These are phyloP conservation scores for Ceratocystis alfenasii DNA, from an alignment of 2,329 filamentous ascomycete species.

Conservation along the genomic window DNA sequence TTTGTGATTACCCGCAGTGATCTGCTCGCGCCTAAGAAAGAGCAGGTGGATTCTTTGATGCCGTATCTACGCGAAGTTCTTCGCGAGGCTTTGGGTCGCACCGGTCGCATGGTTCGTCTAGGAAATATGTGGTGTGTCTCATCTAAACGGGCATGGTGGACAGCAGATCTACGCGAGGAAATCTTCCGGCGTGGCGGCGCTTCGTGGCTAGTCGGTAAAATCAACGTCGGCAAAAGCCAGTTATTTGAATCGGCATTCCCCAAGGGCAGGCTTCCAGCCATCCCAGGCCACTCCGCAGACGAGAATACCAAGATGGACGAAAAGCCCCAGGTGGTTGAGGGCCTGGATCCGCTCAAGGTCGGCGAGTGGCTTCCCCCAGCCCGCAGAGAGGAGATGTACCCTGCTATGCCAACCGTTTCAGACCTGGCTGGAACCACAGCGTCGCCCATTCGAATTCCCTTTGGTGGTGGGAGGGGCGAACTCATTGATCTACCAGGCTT, in stretches of 20 bases:
- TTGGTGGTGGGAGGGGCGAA: constrained; percentile 75
- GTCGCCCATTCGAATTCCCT: constrained; percentile 85
- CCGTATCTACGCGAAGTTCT: constrained; percentile 70
- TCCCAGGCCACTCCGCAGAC: background rate
- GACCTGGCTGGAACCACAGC: constrained; percentile 85
- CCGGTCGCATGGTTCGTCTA: constrained; percentile 59
- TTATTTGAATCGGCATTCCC: constrained; percentile 82
- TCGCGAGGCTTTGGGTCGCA: constrained; percentile 58
- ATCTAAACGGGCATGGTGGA: constrained; percentile 82
- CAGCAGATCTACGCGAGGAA: constrained; percentile 69
- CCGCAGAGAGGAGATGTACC: constrained; percentile 61
- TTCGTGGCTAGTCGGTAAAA: constrained; percentile 95
- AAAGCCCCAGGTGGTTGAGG: constrained; percentile 22
- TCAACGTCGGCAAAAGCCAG: constrained; percentile 92
- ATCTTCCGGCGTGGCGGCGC: constrained; percentile 75
- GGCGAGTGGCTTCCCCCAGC: constrained; percentile 61
- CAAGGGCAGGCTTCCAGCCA: constrained; percentile 39
- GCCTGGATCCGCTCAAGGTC: constrained; percentile 30
- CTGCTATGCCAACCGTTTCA: constrained; percentile 75
- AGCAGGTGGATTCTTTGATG: constrained; percentile 76
- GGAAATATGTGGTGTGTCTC: constrained; percentile 84
- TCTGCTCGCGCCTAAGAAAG: constrained; percentile 69
- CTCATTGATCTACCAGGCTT: constrained; percentile 87
- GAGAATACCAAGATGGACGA: background rate
- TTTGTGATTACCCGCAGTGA: constrained; percentile 88